Evolutionary conservation across 768 basidiomycete species (phyloP).

Genomic region (Dacryopinax primogenitus): DNA sequence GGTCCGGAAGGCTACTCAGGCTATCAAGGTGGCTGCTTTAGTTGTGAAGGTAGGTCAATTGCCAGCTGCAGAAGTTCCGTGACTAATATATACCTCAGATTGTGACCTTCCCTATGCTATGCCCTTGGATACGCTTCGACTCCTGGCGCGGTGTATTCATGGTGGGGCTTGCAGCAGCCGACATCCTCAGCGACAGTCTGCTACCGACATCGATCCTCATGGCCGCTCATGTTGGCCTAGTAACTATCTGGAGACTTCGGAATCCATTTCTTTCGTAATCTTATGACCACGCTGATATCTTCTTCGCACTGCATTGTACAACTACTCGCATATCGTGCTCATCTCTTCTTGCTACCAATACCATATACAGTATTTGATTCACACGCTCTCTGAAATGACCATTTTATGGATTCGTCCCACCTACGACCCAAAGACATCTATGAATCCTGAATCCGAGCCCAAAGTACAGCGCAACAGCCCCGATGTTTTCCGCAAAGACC

Average conservation of each 20-base stretch:
- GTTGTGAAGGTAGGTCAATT: neutral
- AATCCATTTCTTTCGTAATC: neutral
- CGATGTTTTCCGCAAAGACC: neutral
- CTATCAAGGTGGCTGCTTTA: neutral
- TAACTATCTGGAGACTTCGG: neutral
- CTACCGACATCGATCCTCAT: neutral
- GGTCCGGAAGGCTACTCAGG: neutral
- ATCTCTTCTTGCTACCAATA: too few relatives aligned
- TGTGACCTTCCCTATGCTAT: neutral
- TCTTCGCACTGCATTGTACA: neutral
- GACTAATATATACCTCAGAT: neutral
- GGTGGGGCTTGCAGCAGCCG: neutral
- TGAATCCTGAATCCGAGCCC: neutral
- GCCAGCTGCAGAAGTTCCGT: neutral
- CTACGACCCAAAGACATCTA: neutral
- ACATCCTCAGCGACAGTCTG: conserved; percentile 1
- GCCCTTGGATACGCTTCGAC: neutral
- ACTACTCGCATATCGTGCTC: neutral
- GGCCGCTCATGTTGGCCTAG: neutral
- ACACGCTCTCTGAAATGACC: neutral
- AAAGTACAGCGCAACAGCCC: neutral
- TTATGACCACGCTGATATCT: neutral
- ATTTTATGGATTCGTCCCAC: neutral
- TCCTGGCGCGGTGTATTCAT: neutral
- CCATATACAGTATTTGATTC: neutral